Conservation (phyloP, 441 rosid species). For the Omphalea diandra region DNA sequence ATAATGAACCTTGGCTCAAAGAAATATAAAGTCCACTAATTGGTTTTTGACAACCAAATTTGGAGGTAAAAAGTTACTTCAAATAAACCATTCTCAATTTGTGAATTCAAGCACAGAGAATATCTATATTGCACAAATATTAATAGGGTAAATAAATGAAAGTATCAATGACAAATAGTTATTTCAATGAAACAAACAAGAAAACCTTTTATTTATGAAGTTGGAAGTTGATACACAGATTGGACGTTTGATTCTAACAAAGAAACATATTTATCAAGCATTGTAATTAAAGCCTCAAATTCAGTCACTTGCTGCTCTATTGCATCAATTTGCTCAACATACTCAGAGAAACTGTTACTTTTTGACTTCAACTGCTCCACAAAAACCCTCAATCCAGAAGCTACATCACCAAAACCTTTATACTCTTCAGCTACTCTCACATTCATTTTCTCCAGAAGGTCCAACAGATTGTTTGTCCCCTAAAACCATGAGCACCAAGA, state of each 20-base stretch:
- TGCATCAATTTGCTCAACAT: conserved; percentile 67
- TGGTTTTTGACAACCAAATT: not conserved
- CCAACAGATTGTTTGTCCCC: conserved; percentile 68
- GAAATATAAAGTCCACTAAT: no score
- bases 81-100: not conserved
- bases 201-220: conserved; percentile 6
- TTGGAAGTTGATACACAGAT: conserved; percentile 32
- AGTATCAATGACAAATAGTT: not conserved
- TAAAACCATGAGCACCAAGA: conserved; percentile 12
- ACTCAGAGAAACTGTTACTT: conserved; percentile 61
- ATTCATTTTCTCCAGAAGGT: conserved; percentile 88
- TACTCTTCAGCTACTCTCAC: conserved; percentile 66
- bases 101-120: not conserved
- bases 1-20: no score
- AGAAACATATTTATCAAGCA: conserved; percentile 75
- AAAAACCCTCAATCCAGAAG: conserved; percentile 68
- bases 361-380: conserved; percentile 76
- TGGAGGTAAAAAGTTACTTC: not conserved
- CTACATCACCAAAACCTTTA: conserved; percentile 69
- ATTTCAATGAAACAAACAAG: not conserved
- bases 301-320: conserved; percentile 76
- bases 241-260: conserved; percentile 57
- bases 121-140: not conserved
- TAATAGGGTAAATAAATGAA: not conserved
- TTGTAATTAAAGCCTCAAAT: conserved; percentile 75